Evolutionary conservation across 495 filamentous ascomycete genomes (phyloP), one percentile per base, ranked within the genome.

Genomic region (Penicillium macrosclerotiorum): DNA sequence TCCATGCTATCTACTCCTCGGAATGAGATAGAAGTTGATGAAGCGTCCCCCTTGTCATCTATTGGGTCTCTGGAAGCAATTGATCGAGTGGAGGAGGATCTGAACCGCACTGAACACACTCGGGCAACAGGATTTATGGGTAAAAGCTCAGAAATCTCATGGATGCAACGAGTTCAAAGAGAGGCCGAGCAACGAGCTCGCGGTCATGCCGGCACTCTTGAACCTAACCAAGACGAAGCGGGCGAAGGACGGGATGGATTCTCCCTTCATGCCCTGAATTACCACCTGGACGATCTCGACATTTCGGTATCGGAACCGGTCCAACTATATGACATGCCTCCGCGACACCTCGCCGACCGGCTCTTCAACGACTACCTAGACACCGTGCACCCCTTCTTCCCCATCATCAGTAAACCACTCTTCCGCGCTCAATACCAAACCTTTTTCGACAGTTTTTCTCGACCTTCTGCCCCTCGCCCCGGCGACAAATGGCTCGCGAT

Each of bases 71-170:
- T 72, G 5, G 72, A 73, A 18, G 77, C 73, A 12, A 45, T 77
- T 13, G 80, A 82, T 50, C 61, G 64, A 11, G 64, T 81, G 9
- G 65, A 76, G 17, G 75, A 82, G 49, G 81, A 84, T 41, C 60
- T 71, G 4, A 78, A 78, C 46, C 64, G 61, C 16, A 69, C 57
- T 19, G 67, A 73, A 38, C 53, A 57, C 36, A 58, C 62, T 24
- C 52, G 68, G 5, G 64, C 69, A 0, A 80, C 73, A 17, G 81
- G 81, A 0, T 83, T 70, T 47, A 61, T 82, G 46, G 81, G 81
- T 8, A 81, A 79, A 46, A 78, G 70, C 36, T 83, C 79, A 3
- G 78, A 80, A 33, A 59, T 82, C 12, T 64, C 66, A 13, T 84
- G 81, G 80, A 68, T 82, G 37, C 74, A 75, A 51, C 55, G 56